These are phyloP conservation scores for Punctularia strigosozonata DNA, from an alignment of 768 basidiomycete genomes.

Conservation along the genomic window DNA sequence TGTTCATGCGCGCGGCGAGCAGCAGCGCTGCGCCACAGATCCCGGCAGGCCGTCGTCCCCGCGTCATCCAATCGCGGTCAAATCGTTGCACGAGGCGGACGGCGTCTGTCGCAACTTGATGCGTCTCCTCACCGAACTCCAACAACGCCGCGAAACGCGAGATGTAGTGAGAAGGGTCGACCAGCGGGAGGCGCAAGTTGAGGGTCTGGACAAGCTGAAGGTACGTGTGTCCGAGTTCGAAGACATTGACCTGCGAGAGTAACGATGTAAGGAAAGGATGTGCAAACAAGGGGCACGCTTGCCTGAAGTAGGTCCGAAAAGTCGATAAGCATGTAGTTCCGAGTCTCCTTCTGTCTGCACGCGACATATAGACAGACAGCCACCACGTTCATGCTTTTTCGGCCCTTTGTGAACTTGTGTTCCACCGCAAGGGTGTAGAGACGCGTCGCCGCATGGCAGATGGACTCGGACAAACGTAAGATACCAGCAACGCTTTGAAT, in stretches of 20 bases:
- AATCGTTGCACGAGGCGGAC: conserved; percentile 89
- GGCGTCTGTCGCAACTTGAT: conserved; percentile 86
- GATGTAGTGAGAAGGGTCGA: conserved; percentile 96
- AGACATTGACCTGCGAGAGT: conserved; percentile 76
- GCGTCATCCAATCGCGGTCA: conserved; percentile 95
- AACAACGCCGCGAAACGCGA: conserved; percentile 89
- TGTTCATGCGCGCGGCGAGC: conserved; percentile 97
- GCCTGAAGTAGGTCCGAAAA: conserved; percentile 95
- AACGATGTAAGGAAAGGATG: neutral
- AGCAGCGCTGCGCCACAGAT: conserved; percentile 95
- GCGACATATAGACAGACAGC: conserved; percentile 95
- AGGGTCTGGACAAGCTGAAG: conserved; percentile 87
- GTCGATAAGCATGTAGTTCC: conserved; percentile 96
- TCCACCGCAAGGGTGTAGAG: conserved; percentile 91
- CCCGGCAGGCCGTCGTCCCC: conserved; percentile 89
- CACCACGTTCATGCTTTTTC: conserved; percentile 85
- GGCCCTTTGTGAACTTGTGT: conserved; percentile 88
- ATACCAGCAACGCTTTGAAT: conserved; percentile 77
- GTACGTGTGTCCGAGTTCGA: conserved; percentile 92
- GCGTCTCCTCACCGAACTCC: conserved; percentile 92
- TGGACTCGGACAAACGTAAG: conserved; percentile 67
- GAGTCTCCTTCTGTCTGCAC: conserved; percentile 81
- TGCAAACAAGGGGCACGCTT: conserved; percentile 6
- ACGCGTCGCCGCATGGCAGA: conserved; percentile 71
- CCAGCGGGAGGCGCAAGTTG: conserved; percentile 72